These are phyloP conservation scores for Ophiocordyceps camponoti-floridani DNA, from an alignment of 2,329 filamentous ascomycete species.

Conservation along the genomic window DNA sequence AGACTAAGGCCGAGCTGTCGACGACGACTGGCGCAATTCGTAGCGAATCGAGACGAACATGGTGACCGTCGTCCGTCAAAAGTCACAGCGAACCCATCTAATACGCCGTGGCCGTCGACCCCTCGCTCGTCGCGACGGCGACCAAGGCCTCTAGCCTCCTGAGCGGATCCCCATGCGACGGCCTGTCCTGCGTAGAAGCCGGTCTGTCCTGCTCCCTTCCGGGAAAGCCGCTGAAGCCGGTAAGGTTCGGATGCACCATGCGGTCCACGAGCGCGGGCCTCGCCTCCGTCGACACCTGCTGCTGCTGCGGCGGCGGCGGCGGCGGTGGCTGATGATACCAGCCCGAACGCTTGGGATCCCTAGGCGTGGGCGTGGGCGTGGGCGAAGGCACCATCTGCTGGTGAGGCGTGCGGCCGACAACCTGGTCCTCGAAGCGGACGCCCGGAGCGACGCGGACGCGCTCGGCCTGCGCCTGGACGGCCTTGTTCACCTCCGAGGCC, in stretches of 20 bases:
- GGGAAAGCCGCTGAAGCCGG: constrained; percentile 32
- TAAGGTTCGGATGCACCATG: constrained; percentile 39
- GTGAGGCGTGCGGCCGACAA: constrained; percentile 6
- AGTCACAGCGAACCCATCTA: constrained; percentile 6
- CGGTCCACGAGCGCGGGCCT: constrained; percentile 30
- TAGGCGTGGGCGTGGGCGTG: constrained; percentile 34
- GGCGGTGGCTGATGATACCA: constrained; percentile 47
- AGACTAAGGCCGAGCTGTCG: no score
- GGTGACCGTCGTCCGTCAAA: no score
- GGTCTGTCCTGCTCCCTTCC: constrained; percentile 12
- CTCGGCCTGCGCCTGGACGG: constrained; percentile 36
- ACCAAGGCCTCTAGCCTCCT: constrained; percentile 23
- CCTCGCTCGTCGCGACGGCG: constrained; percentile 25
- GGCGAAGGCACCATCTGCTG: constrained; percentile 7
- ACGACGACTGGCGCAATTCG: no score
- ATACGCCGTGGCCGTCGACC: constrained; percentile 22
- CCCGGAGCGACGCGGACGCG: constrained; percentile 27
- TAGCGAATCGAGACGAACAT: no score
- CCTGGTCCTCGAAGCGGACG: constrained; percentile 36
- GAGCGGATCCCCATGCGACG: constrained; percentile 11
- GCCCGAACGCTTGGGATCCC: constrained; percentile 47
- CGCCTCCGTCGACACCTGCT: constrained; percentile 7
- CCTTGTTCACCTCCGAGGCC: constrained; percentile 37
- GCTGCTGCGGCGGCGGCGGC: constrained; percentile 8
- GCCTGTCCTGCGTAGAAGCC: not conserved